Evolutionary conservation across 441 rosid genomes (phyloP).

Genomic region (Pelargonium cotyledonis): DNA sequence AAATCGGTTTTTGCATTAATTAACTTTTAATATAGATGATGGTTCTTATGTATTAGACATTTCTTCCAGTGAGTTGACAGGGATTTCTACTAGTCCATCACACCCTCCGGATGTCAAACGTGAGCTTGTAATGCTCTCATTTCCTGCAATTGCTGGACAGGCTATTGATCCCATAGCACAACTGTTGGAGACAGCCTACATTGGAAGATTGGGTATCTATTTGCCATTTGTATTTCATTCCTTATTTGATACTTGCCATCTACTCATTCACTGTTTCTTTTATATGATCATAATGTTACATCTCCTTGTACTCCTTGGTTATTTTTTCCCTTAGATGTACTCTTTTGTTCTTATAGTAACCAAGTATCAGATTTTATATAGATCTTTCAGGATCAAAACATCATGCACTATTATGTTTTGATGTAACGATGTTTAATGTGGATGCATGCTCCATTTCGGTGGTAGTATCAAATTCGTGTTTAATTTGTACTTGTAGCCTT

Average conservation of each 20-base stretch:
- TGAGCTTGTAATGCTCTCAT: slow-evolving; percentile 71
- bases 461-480: too few relatives aligned
- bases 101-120: slow-evolving; percentile 39
- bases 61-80: slow-evolving; percentile 36
- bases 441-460: too few relatives aligned
- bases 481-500: too few relatives aligned
- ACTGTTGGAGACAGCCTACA: slow-evolving; percentile 96
- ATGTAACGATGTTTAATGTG: too few relatives aligned
- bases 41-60: slow-evolving; percentile 2
- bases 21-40: background rate
- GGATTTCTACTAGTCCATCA: slow-evolving; percentile 22
- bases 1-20: background rate
- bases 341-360: too few relatives aligned
- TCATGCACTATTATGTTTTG: too few relatives aligned
- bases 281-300: background rate
- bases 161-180: slow-evolving; percentile 85
- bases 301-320: background rate
- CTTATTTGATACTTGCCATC: slow-evolving; percentile 1
- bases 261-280: background rate
- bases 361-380: too few relatives aligned
- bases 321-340: background rate
- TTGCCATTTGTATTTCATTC: slow-evolving; percentile 15
- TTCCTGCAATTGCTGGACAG: slow-evolving; percentile 88
- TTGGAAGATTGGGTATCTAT: slow-evolving; percentile 74
- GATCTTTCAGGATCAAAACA: too few relatives aligned